These are phyloP conservation scores for Hyparrhenia diplandra DNA, from an alignment of 176 grass and related monocot genomes.

Conservation along the genomic window DNA sequence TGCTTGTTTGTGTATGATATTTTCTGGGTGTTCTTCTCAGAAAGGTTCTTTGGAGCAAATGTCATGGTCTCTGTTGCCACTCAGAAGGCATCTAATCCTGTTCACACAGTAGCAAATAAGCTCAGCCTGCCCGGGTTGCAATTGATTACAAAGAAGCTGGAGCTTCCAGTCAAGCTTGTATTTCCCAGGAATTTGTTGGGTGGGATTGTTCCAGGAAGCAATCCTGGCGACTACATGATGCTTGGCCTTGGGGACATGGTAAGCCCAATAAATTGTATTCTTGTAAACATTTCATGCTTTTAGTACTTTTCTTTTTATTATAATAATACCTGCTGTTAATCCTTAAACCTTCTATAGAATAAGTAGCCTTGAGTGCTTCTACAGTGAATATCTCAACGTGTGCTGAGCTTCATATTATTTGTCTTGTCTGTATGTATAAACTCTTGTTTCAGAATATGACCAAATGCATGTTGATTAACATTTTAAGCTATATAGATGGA, in stretches of 20 bases:
- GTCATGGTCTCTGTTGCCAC: conserved; percentile 99
- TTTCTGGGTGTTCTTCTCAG: conserved; percentile 99
- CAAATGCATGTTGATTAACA: not conserved
- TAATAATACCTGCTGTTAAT: not conserved
- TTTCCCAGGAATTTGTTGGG: conserved; percentile 96
- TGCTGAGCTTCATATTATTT: not conserved
- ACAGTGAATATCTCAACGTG: not conserved
- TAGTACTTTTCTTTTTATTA: not conserved
- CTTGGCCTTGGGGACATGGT: conserved; percentile 99
- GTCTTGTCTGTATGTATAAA: not conserved
- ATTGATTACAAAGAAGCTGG: conserved; percentile 85
- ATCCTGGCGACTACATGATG: conserved; percentile 89
- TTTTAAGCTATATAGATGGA: conserved; percentile 16
- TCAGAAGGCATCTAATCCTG: conserved; percentile 94
- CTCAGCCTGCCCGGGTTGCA: conserved; percentile 87
- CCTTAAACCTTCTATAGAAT: not conserved
- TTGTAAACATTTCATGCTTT: not conserved
- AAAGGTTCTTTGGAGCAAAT: conserved; percentile 94
- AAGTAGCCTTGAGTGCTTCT: not conserved
- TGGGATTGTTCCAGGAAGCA: conserved; percentile 66
- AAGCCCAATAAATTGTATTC: conserved; percentile 10
- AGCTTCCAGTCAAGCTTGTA: conserved; percentile 93
- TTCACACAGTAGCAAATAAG: conserved; percentile 82
- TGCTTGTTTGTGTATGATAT: conserved; percentile 95
- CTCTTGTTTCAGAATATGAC: not conserved